These are phyloP conservation scores for Rhodosporidiobolus odoratus DNA, from an alignment of 768 basidiomycete genomes.

Conservation along the genomic window DNA sequence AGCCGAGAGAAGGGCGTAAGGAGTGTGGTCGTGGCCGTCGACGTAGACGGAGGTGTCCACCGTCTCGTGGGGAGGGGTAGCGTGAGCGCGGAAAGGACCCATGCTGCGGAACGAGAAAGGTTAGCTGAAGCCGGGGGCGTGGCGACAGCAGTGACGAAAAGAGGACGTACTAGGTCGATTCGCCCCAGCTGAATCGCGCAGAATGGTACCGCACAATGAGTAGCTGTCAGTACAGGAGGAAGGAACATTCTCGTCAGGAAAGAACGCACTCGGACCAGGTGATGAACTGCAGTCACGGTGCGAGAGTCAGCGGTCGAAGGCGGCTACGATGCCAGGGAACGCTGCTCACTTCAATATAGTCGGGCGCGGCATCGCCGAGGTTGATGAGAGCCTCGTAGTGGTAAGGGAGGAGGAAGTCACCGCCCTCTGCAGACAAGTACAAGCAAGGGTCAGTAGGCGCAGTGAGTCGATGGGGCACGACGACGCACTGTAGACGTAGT, in stretches of 20 bases:
- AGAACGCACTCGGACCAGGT: background rate
- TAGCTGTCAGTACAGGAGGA: background rate
- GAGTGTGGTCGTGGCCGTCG: slow-evolving; percentile 10
- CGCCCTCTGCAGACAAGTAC: background rate
- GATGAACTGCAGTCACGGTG: too few species aligned
- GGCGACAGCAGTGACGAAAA: too few species aligned
- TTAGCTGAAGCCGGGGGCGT: too few species aligned
- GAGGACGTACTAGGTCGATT: slow-evolving; percentile 29
- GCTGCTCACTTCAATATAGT: slow-evolving; percentile 19
- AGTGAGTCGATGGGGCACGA: background rate
- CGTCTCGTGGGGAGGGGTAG: slow-evolving; percentile 1
- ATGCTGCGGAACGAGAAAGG: too few species aligned
- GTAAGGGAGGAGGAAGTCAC: background rate
- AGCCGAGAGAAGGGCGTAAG: slow-evolving; percentile 6
- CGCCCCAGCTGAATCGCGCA: slow-evolving; percentile 23
- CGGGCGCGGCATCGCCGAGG: slow-evolving; percentile 8
- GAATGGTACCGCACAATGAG: background rate
- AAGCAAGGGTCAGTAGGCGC: background rate
- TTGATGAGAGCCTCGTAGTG: slow-evolving; percentile 16
- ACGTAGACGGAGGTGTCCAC: slow-evolving; percentile 22
- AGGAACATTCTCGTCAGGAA: background rate
- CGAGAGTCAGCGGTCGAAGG: too few species aligned
- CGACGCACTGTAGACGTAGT: slow-evolving; percentile 8
- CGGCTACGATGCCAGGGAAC: too few species aligned
- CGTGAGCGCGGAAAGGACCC: background rate